phyloP scores from a whole-genome alignment of 164 flowering plant genomes.

The Vitis cinerea region DNA sequence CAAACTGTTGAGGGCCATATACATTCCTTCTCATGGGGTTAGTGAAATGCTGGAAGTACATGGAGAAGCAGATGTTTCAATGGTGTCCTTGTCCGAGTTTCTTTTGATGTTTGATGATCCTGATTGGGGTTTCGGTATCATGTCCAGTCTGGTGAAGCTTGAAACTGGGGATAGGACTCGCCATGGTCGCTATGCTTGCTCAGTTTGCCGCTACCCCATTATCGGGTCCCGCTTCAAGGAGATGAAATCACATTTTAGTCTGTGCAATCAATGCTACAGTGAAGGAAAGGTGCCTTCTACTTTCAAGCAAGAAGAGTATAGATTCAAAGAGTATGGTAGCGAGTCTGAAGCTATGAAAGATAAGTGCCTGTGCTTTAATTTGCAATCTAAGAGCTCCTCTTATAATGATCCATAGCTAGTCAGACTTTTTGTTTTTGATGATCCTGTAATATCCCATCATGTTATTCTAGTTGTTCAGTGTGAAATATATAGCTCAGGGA shows the following conservation, averaged over 20 bases:
- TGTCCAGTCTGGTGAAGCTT: constrained; percentile 76
- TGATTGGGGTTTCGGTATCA: constrained; percentile 94
- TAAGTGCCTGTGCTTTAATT: constrained; percentile 72
- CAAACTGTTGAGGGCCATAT: constrained; percentile 75
- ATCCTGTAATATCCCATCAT: constrained; percentile 30
- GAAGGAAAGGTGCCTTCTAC: constrained; percentile 93
- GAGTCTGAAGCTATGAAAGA: constrained; percentile 86
- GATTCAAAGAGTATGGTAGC: constrained; percentile 77
- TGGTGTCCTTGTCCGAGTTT: constrained; percentile 71
- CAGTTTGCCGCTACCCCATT: constrained; percentile 85
- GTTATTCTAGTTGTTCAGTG: constrained; percentile 33
- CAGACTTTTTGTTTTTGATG: constrained; percentile 11
- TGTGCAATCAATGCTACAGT: constrained; percentile 87
- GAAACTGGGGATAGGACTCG: constrained; percentile 79
- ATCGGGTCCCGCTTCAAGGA: constrained; percentile 94
- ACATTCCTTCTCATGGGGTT: constrained; percentile 66
- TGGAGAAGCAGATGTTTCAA: constrained; percentile 62
- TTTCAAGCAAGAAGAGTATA: constrained; percentile 74
- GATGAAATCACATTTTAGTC: constrained; percentile 65
- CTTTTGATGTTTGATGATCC: constrained; percentile 80
- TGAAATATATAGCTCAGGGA: constrained; percentile 33
- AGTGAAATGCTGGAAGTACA: constrained; percentile 83
- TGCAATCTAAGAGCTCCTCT: constrained; percentile 43
- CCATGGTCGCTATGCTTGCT: constrained; percentile 76
- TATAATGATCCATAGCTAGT: constrained; percentile 36